These are phyloP conservation scores for Talaromyces nanjingensis DNA, from an alignment of 495 filamentous ascomycete species.

Conservation along the genomic window DNA sequence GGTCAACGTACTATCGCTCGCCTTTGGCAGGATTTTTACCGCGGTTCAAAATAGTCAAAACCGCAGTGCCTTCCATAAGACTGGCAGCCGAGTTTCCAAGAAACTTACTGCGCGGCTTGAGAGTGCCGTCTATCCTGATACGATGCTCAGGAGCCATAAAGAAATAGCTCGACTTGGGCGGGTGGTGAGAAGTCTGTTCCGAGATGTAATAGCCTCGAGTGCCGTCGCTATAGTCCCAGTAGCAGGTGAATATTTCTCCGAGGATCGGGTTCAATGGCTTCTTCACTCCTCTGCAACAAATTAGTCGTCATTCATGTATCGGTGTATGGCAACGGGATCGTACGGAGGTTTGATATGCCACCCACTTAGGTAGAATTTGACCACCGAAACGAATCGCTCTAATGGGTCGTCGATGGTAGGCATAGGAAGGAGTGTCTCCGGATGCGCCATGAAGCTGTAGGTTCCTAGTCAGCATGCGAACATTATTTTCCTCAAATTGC, in stretches of 20 bases:
- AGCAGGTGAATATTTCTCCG: constrained; percentile 90
- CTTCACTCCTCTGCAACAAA: constrained; percentile 74
- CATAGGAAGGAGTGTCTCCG: constrained; percentile 88
- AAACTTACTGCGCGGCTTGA: constrained; percentile 96
- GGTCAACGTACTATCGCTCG: constrained; percentile 74
- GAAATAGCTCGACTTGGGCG: constrained; percentile 97
- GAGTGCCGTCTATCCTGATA: constrained; percentile 89
- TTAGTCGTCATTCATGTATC: constrained; percentile 15
- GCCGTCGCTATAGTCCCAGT: constrained; percentile 86
- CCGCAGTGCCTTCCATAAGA: constrained; percentile 94
- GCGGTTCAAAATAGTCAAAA: constrained; percentile 75
- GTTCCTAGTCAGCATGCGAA: background rate
- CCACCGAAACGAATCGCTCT: constrained; percentile 83
- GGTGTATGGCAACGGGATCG: constrained; percentile 24
- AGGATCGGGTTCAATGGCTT: constrained; percentile 97
- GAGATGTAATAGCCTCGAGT: constrained; percentile 91
- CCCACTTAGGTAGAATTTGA: constrained; percentile 96
- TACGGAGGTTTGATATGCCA: constrained; percentile 99
- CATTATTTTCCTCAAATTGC: background rate
- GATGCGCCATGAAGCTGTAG: constrained; percentile 96
- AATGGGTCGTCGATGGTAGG: constrained; percentile 82
- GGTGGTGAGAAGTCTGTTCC: constrained; percentile 94
- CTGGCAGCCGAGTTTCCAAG: constrained; percentile 96
- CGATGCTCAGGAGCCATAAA: constrained; percentile 95
- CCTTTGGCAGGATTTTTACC: constrained; percentile 53